These are phyloP conservation scores for Amniculicola lignicola DNA, from an alignment of 495 filamentous ascomycete genomes.

Conservation along the genomic window DNA sequence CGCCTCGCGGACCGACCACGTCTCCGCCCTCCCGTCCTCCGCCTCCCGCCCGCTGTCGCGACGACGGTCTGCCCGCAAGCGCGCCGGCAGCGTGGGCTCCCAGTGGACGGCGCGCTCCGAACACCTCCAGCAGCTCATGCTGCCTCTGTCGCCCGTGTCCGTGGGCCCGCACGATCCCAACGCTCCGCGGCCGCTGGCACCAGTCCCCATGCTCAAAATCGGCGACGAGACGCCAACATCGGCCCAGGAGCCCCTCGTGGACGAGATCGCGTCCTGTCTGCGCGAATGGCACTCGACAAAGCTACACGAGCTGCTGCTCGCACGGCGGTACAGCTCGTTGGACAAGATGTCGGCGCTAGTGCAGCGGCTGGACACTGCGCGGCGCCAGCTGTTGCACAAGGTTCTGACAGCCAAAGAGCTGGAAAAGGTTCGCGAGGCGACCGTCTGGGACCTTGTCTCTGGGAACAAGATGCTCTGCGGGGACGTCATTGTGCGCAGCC, in stretches of 20 bases:
- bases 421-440: conserved; percentile 68
- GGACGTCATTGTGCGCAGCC: conserved; percentile 91
- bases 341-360: conserved; percentile 79
- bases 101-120: conserved; percentile 35
- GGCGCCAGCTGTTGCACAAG: conserved; percentile 88
- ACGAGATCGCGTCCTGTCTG: conserved; percentile 94
- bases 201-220: conserved; percentile 95
- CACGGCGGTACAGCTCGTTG: conserved; percentile 72
- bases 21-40: conserved; percentile 28
- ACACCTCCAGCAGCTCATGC: conserved; percentile 29
- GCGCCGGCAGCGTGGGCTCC: conserved; percentile 27
- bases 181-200: conserved; percentile 76
- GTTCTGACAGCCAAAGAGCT: conserved; percentile 86
- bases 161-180: conserved; percentile 53
- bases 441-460: conserved; percentile 89
- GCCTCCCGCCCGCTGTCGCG: conserved; percentile 27
- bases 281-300: conserved; percentile 98
- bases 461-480: conserved; percentile 90
- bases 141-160: conserved; percentile 33
- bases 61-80: conserved; percentile 23
- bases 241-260: conserved; percentile 83
- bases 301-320: conserved; percentile 86
- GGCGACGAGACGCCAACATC: conserved; percentile 94
- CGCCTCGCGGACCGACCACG: conserved; percentile 22
- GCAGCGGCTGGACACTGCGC: conserved; percentile 71